A percentile compares a stretch with the other conserved stretches of the same genome.
Evolutionary conservation across 129 eudicot genomes (phyloP).

Genomic region (Escallonia rubra): DNA sequence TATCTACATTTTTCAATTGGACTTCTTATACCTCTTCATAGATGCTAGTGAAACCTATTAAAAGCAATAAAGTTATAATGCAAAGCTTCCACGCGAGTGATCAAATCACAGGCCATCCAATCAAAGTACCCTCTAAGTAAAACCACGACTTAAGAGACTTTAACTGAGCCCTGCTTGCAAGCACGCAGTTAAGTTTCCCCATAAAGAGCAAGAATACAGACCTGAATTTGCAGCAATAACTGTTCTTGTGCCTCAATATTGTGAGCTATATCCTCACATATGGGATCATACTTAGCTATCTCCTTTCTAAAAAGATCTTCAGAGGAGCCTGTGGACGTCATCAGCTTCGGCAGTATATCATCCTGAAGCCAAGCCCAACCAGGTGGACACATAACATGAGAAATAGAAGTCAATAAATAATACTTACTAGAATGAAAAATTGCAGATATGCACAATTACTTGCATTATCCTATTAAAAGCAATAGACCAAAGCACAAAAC

Average conservation of each 20-base stretch:
- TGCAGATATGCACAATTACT: neutral
- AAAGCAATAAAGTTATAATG: too few species aligned
- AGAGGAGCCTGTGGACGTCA: conserved; percentile 86
- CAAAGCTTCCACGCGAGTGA: too few species aligned
- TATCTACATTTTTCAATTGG: too few species aligned
- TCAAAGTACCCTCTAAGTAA: neutral
- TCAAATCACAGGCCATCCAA: too few species aligned
- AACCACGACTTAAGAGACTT: neutral
- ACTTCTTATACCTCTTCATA: too few species aligned
- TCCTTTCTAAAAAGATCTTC: conserved; percentile 97
- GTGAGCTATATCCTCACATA: conserved; percentile 74
- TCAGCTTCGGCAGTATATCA: conserved; percentile 93
- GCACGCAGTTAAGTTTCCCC: too few species aligned
- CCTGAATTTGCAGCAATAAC: conserved; percentile 83
- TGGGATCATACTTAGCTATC: conserved; percentile 75
- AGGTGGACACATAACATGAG: neutral
- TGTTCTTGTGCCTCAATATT: conserved; percentile 86
- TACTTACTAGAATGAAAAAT: neutral
- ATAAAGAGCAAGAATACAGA: conserved; percentile 1
- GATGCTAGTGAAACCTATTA: too few species aligned
- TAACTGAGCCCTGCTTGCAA: too few species aligned
- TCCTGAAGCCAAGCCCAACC: conserved; percentile 46
- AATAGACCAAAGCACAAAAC: neutral
- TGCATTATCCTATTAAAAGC: neutral
- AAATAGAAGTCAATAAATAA: neutral